phyloP scores from a whole-genome alignment of 2,329 filamentous ascomycete genomes.

The Epichloe scottii region DNA sequence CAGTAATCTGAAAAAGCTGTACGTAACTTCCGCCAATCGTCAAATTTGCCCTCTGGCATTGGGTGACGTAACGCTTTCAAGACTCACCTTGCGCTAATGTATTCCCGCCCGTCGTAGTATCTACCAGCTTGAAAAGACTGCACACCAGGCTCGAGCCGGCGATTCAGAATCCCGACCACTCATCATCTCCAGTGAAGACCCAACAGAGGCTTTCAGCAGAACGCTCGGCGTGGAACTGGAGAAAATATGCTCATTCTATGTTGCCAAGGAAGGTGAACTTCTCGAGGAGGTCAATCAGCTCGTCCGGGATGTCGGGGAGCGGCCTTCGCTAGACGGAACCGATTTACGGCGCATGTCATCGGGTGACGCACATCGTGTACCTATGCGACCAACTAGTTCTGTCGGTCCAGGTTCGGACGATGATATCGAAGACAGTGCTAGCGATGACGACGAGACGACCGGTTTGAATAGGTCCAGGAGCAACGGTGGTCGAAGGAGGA shows the following conservation, averaged over 20 bases:
- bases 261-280: conserved; percentile 78
- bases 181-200: conserved; percentile 61
- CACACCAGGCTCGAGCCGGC: conserved; percentile 47
- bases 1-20: conserved; percentile 98
- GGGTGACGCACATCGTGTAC: conserved; percentile 12
- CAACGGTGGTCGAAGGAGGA: conserved; percentile 26
- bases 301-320: conserved; percentile 60
- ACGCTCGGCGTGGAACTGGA: conserved; percentile 82
- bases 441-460: conserved; percentile 48
- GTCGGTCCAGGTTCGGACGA: conserved; percentile 38
- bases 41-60: background rate
- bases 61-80: background rate
- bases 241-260: conserved; percentile 87
- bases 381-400: conserved; percentile 20
- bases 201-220: conserved; percentile 69
- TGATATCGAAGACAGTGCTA: conserved; percentile 44
- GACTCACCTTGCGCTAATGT: background rate
- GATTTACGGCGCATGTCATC: conserved; percentile 22
- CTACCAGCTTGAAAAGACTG: conserved; percentile 82
- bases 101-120: conserved; percentile 46
- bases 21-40: conserved; percentile 23
- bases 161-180: conserved; percentile 82
- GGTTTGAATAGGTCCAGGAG: conserved; percentile 35
- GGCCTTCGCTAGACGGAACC: conserved; percentile 36
- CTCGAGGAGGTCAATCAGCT: conserved; percentile 67